Evolutionary conservation across 1,139 yeast species (phyloP).

Genomic region (Yamadazyma sp.): DNA sequence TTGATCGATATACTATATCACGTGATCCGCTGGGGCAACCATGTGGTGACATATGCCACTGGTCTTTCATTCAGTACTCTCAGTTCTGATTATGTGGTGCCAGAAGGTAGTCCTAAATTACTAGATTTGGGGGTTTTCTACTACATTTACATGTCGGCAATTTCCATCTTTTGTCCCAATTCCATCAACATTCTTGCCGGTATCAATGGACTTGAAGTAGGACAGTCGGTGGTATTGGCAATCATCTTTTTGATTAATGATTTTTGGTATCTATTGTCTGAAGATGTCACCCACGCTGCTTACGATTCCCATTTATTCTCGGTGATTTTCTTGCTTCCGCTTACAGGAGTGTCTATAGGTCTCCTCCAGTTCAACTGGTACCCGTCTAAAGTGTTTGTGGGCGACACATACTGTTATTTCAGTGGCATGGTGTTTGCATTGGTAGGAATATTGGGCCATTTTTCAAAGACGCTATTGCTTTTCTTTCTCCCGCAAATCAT

Average conservation of each 20-base stretch:
- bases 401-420: conserved; percentile 96
- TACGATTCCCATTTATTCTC: conserved; percentile 83
- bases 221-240: conserved; percentile 83
- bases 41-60: conserved; percentile 30
- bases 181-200: conserved; percentile 98
- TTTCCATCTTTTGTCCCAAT: conserved; percentile 92
- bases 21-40: conserved; percentile 33
- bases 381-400: conserved; percentile 93
- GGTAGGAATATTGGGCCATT: conserved; percentile 94
- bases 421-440: conserved; percentile 99
- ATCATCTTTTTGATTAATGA: conserved; percentile 74
- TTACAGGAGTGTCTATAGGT: conserved; percentile 80
- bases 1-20: conserved; percentile 20
- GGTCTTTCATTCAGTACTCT: conserved; percentile 43
- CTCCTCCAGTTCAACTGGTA: conserved; percentile 79
- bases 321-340: conserved; percentile 76
- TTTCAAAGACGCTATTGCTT: conserved; percentile 83
- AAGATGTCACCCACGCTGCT: conserved; percentile 52
- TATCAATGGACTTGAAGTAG: conserved; percentile 92
- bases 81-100: conserved; percentile 31
- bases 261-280: conserved; percentile 57
- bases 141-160: conserved; percentile 85
- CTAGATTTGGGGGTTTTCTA: conserved; percentile 79
- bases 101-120: conserved; percentile 37
- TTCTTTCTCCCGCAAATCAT: conserved; percentile 88